Conservation (phyloP, 2,329 filamentous ascomycete species). For the Fusarium praegraminearum region DNA sequence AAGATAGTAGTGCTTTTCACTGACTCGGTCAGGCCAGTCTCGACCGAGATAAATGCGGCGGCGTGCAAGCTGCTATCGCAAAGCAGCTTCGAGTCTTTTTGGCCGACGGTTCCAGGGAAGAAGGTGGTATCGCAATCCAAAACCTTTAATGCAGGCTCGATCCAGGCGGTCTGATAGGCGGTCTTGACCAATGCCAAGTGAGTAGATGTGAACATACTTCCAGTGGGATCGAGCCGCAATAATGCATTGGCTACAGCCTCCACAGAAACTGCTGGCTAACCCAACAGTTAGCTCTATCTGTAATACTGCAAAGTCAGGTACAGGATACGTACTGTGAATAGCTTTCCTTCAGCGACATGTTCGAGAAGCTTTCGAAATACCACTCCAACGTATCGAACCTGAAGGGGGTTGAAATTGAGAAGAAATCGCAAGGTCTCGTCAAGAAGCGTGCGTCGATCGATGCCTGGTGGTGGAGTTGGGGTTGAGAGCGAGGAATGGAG, state of each 20-base stretch:
- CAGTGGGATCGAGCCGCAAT: slow-evolving; percentile 73
- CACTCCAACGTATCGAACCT: slow-evolving; percentile 64
- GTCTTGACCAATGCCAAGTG: slow-evolving; percentile 70
- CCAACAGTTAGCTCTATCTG: slow-evolving; percentile 14
- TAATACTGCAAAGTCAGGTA: slow-evolving; percentile 22
- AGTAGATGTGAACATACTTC: slow-evolving; percentile 72
- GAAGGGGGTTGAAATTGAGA: slow-evolving; percentile 61
- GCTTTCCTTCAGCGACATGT: slow-evolving; percentile 53
- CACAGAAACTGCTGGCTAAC: slow-evolving; percentile 61
- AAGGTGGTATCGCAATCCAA: slow-evolving; percentile 75
- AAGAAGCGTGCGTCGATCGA: slow-evolving; percentile 52
- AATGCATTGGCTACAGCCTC: slow-evolving; percentile 65
- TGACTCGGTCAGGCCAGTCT: slow-evolving; percentile 67
- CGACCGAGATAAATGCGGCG: slow-evolving; percentile 68
- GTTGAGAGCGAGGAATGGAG: slow-evolving; percentile 56
- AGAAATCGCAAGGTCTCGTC: slow-evolving; percentile 61
- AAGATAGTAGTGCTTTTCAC: slow-evolving; percentile 67
- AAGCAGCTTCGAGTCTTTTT: slow-evolving; percentile 54
- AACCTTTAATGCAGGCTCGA: slow-evolving; percentile 68
- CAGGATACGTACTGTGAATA: slow-evolving; percentile 56
- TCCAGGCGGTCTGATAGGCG: slow-evolving; percentile 67
- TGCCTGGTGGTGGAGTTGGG: slow-evolving; percentile 44
- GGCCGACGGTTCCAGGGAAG: slow-evolving; percentile 64
- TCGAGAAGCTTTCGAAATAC: slow-evolving; percentile 60
- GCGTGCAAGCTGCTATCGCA: slow-evolving; percentile 62